Evolutionary conservation across 257 asterid species (phyloP), one percentile per base, ranked within the genome.

Genomic region (Nyctanthes arbortristis): DNA sequence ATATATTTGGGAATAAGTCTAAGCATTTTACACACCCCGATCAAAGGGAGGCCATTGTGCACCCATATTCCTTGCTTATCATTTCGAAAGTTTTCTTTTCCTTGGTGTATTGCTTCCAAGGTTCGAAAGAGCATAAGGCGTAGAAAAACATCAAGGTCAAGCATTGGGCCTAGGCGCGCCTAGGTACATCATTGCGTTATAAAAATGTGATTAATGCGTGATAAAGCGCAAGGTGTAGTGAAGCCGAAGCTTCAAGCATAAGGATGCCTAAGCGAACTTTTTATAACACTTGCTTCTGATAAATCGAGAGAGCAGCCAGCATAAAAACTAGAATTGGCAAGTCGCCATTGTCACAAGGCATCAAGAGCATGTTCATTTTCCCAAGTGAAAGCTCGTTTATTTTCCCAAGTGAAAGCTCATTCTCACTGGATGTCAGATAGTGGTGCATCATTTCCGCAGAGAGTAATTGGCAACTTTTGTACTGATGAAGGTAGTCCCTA

Each of bases 61-160:
- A n/a, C n/a, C n/a, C n/a, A n/a, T n/a, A n/a, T 67, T 84, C 90
- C 77, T 84, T 87, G 80, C 84, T 83, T 16, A 90, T 79, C 88
- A 88, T 86, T 29, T 83, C 87, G 60, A 90, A 71, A 32, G 92
- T 84, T 69, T 68, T 88, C 75, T 69, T 81, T 63, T 86, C 97
- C 30, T 80, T 93, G 0, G 67, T 73, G 77, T 67, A 81, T 24
- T 72, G 89, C 75, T n/a, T n/a, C n/a, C n/a, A n/a, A n/a, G n/a
- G n/a, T n/a, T n/a, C n/a, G n/a, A n/a, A n/a, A n/a, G n/a, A n/a
- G n/a, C n/a, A n/a, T n/a, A n/a, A n/a, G n/a, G n/a, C n/a, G n/a
- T n/a, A n/a, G n/a, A n/a, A n/a, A n/a, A n/a, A n/a, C n/a, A n/a
- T n/a, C n/a, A n/a, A n/a, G n/a, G n/a, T n/a, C n/a, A n/a, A n/a